Conservation (phyloP, 768 basidiomycete species). For the Tricholoma saponaceum region DNA sequence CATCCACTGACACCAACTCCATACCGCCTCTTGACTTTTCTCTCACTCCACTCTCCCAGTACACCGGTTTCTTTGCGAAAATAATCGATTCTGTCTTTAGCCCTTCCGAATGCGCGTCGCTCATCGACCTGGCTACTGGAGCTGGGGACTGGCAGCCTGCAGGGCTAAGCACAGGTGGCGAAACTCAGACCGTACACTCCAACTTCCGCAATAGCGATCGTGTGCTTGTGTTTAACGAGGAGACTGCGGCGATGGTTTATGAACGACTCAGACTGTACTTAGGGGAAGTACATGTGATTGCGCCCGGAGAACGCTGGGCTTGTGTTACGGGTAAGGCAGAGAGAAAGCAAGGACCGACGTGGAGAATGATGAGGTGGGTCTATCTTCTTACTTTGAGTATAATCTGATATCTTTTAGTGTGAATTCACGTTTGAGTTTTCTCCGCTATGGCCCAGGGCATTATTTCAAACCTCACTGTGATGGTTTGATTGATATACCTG, state of each 20-base stretch:
- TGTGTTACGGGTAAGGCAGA: slow-evolving; percentile 23
- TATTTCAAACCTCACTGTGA: slow-evolving; percentile 39
- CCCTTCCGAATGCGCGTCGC: slow-evolving; percentile 33
- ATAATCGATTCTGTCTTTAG: slow-evolving; percentile 33
- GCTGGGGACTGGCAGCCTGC: slow-evolving; percentile 34
- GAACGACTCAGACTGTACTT: slow-evolving; percentile 33
- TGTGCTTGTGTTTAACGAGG: slow-evolving; percentile 33
- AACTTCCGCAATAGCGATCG: slow-evolving; percentile 37
- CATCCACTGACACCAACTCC: background rate
- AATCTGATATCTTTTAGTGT: slow-evolving; percentile 18
- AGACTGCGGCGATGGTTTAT: slow-evolving; percentile 31
- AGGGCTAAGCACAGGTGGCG: background rate
- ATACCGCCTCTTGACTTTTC: slow-evolving; percentile 29
- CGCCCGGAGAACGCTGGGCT: slow-evolving; percentile 15
- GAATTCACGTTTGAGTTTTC: slow-evolving; percentile 24
- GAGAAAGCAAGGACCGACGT: slow-evolving; percentile 22
- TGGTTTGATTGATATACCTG: slow-evolving; percentile 28
- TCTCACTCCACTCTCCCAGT: slow-evolving; percentile 32
- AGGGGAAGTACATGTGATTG: slow-evolving; percentile 31
- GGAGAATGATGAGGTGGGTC: slow-evolving; percentile 35
- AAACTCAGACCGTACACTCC: slow-evolving; percentile 30
- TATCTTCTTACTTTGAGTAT: background rate
- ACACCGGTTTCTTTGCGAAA: slow-evolving; percentile 27
- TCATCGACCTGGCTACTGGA: slow-evolving; percentile 33
- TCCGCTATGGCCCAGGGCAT: slow-evolving; percentile 40